Evolutionary conservation across 2,329 filamentous ascomycete genomes (phyloP), one percentile per base, ranked within the genome.

Genomic region (Alternaria sp.): DNA sequence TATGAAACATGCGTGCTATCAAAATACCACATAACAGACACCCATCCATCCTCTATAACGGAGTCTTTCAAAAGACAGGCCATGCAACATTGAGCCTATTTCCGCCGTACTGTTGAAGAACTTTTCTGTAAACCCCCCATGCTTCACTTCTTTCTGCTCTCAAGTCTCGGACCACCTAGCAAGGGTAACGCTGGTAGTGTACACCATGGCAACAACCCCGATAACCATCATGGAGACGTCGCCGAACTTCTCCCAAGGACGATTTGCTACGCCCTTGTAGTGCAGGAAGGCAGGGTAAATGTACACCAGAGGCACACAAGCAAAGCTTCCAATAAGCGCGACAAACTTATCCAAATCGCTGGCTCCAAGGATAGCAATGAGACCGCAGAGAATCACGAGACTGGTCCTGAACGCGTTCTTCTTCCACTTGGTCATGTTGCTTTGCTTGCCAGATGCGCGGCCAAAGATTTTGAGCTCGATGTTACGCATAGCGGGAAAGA

Each of bases 291-390:
- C 84, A 41, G 90, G 90, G 71, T 92, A 92, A 58, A 92, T 90
- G 76, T 92, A 92, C 10, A 92, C 89, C 63, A 92, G 77, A 13
- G 90, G 90, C 53, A 92, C 88, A 66, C 90, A 92, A 2, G 89
- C 89, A 69, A 90, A 87, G 36, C 85, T 88, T 11, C 90, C 90
- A 63, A 92, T 91, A 45, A 92, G 78, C 0, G 89, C 87, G 11
- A 92, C 89, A 65, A 92, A 92, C 61, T 89, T 88, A 76, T 92
- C 89, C 60, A 92, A 79, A 72, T 91, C 88, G 40, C 83, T 86
- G 0, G 89, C 87, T 14, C 89, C 89, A 1, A 86, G 66, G 11
- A 89, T 85, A 14, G 88, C 83, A 41, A 92, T 80, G 21, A 80
- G 79, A 8, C 86, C 86, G 62, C 88, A 90, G 8, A 87, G 36